Evolutionary conservation across 2,329 filamentous ascomycete species (phyloP).

Genomic region (Fusarium sublunatum): DNA sequence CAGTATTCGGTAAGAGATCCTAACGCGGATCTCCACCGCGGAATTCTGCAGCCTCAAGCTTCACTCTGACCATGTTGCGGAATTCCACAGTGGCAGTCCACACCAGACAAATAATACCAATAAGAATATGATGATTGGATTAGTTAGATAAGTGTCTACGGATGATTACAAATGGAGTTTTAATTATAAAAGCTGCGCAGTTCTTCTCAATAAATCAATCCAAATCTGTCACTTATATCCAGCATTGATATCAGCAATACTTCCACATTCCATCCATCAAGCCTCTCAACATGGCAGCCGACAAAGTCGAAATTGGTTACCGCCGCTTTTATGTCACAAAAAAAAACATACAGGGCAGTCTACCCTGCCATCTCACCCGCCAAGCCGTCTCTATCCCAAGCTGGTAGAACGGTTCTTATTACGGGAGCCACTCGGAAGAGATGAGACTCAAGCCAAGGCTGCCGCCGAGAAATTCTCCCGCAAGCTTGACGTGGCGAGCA

Average conservation of each 20-base stretch:
- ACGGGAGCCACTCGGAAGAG: conserved; percentile 5
- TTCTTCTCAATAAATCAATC: neutral
- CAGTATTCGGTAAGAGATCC: neutral
- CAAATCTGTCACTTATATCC: neutral
- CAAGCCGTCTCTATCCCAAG: conserved; percentile 1
- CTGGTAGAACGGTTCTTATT: conserved; percentile 6
- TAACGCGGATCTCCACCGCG: neutral
- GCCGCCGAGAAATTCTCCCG: neutral
- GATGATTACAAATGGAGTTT: neutral
- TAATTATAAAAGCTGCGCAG: neutral
- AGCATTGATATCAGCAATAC: neutral
- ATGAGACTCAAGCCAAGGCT: neutral
- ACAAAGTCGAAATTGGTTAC: neutral
- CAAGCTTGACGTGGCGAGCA: neutral
- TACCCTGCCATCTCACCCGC: conserved; percentile 8
- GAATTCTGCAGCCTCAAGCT: neutral
- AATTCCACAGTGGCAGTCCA: neutral
- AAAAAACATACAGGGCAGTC: neutral
- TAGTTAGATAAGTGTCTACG: neutral
- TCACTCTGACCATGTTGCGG: neutral
- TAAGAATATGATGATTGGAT: neutral
- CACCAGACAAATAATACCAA: neutral
- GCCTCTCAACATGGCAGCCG: neutral
- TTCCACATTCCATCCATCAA: neutral
- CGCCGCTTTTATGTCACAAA: neutral